Base-by-base conservation (phyloP, 371 early-diverging fungal species). In the Mortierella sp. region DNA sequence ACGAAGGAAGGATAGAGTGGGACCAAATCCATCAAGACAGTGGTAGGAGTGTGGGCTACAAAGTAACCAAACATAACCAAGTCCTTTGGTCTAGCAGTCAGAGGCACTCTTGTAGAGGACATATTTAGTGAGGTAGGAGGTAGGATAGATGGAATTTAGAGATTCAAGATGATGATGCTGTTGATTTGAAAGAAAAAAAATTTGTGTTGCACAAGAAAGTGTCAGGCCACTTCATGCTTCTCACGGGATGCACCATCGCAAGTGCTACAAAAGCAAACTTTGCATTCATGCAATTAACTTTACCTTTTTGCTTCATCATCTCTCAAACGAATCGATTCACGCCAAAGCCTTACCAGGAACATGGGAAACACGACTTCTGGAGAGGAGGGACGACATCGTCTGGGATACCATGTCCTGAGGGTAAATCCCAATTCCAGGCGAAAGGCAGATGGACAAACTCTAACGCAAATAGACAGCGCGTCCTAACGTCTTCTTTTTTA, bases 331-430 rank as follows among this genome's bases (percentile, higher is more conserved):
- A 42, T 23, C 42, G 29, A 29, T 47, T 29, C 45, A 15, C 17
- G n/a, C 32, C 34, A 17, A 49, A 23, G 17, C 23, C 28, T 42
- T 32, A 23, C 15, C 26, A 53, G 66, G 61, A 60, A 63, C 63
- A 84, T 84, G 85, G 85, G 85, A 72, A 76, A 80, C 70, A 58
- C 77, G 40, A 45, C 71, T 66, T 67, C 76, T 40, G 76, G 77
- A 61, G 73, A 77, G 70, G 71, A 72, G 67, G 81, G 81, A 3
- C 66, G 81, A 31, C 81, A 80, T 53, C 81, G 81, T 22, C 75
- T 80, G 12, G 88, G 88, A 37, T 88, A 86, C 64, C 88, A 88
- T 66, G 86, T 88, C 68, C 79, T 88, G 59, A 71, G 83, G 70
- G 88, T 86, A 83, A 60, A 63, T 13, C 45, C n/a, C 28, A 45